Percentiles rank a stretch among this genome's conserved stretches.
These are phyloP conservation scores for Arthrocladium fulminans DNA, from an alignment of 2,329 filamentous ascomycete species.

Conservation along the genomic window DNA sequence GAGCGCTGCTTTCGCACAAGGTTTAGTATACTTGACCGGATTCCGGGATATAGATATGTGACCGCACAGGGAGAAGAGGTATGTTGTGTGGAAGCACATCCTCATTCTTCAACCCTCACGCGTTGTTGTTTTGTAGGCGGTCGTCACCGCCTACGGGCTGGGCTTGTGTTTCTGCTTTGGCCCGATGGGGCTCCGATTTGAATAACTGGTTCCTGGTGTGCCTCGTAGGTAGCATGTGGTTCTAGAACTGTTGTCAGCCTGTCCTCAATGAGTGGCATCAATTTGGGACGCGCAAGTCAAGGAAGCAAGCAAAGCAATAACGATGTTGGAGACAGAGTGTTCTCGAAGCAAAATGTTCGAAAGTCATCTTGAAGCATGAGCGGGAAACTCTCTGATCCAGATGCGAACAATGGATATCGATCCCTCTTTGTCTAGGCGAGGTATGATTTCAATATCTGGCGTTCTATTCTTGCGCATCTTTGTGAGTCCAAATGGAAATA, in stretches of 20 bases:
- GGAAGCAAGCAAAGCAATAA: too few species aligned
- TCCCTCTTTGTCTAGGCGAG: not conserved
- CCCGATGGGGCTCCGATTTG: not conserved
- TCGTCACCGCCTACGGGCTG: too few species aligned
- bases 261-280: too few species aligned
- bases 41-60: conserved; percentile 9
- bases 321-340: too few species aligned
- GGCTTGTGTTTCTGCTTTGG: not conserved
- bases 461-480: not conserved
- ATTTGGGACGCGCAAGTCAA: too few species aligned
- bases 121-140: too few species aligned
- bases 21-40: conserved; percentile 10
- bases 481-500: not conserved
- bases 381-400: too few species aligned
- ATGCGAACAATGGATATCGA: not conserved
- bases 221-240: too few species aligned
- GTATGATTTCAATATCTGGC: not conserved
- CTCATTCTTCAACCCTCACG: too few species aligned
- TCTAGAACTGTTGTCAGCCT: too few species aligned
- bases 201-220: not conserved
- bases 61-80: conserved; percentile 16
- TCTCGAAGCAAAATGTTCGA: too few species aligned
- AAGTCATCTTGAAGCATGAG: too few species aligned
- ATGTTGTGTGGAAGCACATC: conserved; percentile 20
- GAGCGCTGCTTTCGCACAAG: conserved; percentile 6